A percentile compares a stretch with the other conserved stretches of the same genome.
phyloP scores from a whole-genome alignment of 2,329 filamentous ascomycete genomes.

The Penicillium sp. region DNA sequence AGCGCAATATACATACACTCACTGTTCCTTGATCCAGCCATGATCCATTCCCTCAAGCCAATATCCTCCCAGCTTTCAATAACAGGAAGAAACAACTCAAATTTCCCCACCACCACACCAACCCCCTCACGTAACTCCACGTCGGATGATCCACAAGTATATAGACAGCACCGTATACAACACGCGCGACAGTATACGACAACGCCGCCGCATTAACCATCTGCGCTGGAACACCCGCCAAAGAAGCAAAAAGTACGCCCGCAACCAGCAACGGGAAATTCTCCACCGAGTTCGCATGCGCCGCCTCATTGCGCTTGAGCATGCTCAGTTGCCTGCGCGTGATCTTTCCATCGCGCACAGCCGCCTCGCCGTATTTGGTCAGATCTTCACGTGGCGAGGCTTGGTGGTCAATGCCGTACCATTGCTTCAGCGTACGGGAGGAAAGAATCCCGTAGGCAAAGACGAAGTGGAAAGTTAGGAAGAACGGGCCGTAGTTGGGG shows the following conservation, averaged over 20 bases:
- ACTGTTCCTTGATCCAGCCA: background rate
- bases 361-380: slow-evolving; percentile 45
- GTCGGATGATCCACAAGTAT: slow-evolving; percentile 38
- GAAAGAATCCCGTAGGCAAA: slow-evolving; percentile 46
- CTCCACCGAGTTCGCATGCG: slow-evolving; percentile 49
- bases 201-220: slow-evolving; percentile 42
- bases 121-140: slow-evolving; percentile 38
- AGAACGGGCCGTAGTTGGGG: background rate
- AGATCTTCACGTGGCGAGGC: slow-evolving; percentile 49
- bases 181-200: slow-evolving; percentile 43
- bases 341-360: slow-evolving; percentile 47
- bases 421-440: slow-evolving; percentile 45
- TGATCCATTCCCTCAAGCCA: background rate
- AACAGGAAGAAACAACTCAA: slow-evolving; percentile 41
- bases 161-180: slow-evolving; percentile 45
- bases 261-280: slow-evolving; percentile 25
- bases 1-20: background rate
- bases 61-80: slow-evolving; percentile 25
- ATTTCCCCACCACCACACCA: slow-evolving; percentile 49
- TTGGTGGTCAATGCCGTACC: slow-evolving; percentile 50
- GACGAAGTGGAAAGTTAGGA: background rate
- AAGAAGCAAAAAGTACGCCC: slow-evolving; percentile 39
- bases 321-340: slow-evolving; percentile 44
- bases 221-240: slow-evolving; percentile 38
- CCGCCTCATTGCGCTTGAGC: slow-evolving; percentile 46